Evolutionary conservation across 805 yeast genomes (phyloP).

Genomic region (Wickerhamiella siamensis): DNA sequence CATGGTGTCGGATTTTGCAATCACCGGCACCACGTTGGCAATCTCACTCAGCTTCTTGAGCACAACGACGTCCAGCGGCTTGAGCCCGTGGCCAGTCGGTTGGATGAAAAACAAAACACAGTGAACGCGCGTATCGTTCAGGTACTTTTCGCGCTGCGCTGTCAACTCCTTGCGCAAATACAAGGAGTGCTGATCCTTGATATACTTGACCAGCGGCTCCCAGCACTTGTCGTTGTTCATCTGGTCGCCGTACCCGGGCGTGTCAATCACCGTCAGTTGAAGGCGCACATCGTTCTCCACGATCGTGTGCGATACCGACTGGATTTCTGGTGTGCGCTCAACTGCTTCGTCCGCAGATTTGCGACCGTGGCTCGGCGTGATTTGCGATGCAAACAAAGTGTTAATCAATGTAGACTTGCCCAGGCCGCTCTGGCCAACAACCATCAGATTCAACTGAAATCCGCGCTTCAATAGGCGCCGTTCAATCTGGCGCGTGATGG

Average conservation of each 20-base stretch:
- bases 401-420: conserved; percentile 89
- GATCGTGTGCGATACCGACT: conserved; percentile 31
- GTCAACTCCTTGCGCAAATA: conserved; percentile 87
- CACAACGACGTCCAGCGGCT: conserved; percentile 67
- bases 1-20: conserved; percentile 84
- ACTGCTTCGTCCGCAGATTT: conserved; percentile 52
- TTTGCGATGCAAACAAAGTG: conserved; percentile 73
- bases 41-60: conserved; percentile 75
- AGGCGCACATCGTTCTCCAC: conserved; percentile 79
- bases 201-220: conserved; percentile 90
- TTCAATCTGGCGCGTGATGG: conserved; percentile 91
- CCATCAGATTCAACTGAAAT: conserved; percentile 86
- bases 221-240: conserved; percentile 89
- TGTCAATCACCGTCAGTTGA: conserved; percentile 79
- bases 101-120: conserved; percentile 82
- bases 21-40: conserved; percentile 87
- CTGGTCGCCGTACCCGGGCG: conserved; percentile 97
- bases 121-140: conserved; percentile 84
- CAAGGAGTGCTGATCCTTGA: conserved; percentile 87
- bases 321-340: conserved; percentile 76
- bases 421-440: conserved; percentile 80
- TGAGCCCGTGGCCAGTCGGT: conserved; percentile 78
- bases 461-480: conserved; percentile 83
- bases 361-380: conserved; percentile 64
- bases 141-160: conserved; percentile 74